phyloP scores from a whole-genome alignment of 257 asterid species.

The Solanum microdontum region DNA sequence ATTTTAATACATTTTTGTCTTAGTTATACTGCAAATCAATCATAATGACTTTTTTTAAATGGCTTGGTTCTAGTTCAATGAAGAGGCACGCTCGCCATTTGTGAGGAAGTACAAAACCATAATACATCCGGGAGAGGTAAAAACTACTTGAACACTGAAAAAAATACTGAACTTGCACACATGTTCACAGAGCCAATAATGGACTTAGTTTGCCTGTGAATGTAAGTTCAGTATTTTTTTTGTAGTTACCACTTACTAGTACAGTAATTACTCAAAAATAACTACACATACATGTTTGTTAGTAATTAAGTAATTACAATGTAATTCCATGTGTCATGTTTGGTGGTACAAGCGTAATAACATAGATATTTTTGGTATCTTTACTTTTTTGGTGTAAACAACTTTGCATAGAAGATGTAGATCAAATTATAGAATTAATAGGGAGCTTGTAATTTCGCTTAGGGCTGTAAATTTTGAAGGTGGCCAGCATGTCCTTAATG shows the following conservation, averaged over 20 bases:
- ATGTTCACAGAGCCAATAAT: neutral
- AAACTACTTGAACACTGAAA: neutral
- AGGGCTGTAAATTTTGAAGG: no score
- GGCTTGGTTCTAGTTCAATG: conserved; percentile 59
- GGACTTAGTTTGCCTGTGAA: neutral
- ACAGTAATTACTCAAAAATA: neutral
- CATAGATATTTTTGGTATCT: neutral
- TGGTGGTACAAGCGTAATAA: neutral
- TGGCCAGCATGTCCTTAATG: no score
- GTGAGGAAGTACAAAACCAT: conserved; percentile 93
- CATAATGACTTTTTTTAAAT: conserved; percentile 2
- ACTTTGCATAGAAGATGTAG: no score
- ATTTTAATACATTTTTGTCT: conserved; percentile 1
- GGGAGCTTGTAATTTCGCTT: no score
- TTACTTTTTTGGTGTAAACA: no score
- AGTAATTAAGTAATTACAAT: neutral
- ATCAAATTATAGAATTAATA: no score
- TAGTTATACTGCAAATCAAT: neutral
- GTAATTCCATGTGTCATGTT: neutral
- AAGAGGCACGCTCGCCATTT: conserved; percentile 91
- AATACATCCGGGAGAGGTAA: conserved; percentile 99
- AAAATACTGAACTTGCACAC: neutral
- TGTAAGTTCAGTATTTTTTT: neutral
- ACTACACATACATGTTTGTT: neutral
- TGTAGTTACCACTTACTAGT: neutral